Evolutionary conservation across 345 rosid species (phyloP).

Genomic region (Sonneratia alba): DNA sequence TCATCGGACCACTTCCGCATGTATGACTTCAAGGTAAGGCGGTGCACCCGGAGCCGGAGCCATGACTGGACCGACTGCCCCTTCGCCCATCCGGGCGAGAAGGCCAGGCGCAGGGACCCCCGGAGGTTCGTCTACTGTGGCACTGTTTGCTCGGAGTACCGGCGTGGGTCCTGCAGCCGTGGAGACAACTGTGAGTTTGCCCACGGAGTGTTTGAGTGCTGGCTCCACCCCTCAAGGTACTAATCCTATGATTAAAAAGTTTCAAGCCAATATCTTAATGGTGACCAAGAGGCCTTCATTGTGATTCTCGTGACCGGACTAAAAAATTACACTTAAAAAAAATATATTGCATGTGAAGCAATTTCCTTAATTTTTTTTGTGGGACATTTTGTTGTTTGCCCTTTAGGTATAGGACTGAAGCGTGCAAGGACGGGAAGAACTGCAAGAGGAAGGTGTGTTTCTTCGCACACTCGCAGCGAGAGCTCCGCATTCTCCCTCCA

Average conservation of each 20-base stretch:
- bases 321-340: no score
- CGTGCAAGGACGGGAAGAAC: constrained; percentile 62
- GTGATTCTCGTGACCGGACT: background rate
- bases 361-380: no score
- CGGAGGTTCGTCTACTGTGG: constrained; percentile 53
- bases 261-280: no score
- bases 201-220: constrained; percentile 72
- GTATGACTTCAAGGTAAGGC: constrained; percentile 88
- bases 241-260: background rate
- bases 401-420: constrained; percentile 45
- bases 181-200: constrained; percentile 62
- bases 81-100: constrained; percentile 77
- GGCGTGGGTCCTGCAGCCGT: constrained; percentile 47
- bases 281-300: background rate
- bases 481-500: constrained; percentile 48
- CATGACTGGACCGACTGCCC: constrained; percentile 99
- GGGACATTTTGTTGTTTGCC: background rate
- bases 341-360: no score
- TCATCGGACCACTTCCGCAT: constrained; percentile 78
- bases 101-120: constrained; percentile 87
- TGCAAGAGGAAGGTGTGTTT: constrained; percentile 66
- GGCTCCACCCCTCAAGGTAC: constrained; percentile 60
- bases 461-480: constrained; percentile 59
- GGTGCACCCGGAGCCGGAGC: constrained; percentile 80
- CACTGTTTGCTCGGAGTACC: constrained; percentile 59